Evolutionary conservation across 805 yeast species (phyloP).

Genomic region (Scheffersomyces amazonensis): DNA sequence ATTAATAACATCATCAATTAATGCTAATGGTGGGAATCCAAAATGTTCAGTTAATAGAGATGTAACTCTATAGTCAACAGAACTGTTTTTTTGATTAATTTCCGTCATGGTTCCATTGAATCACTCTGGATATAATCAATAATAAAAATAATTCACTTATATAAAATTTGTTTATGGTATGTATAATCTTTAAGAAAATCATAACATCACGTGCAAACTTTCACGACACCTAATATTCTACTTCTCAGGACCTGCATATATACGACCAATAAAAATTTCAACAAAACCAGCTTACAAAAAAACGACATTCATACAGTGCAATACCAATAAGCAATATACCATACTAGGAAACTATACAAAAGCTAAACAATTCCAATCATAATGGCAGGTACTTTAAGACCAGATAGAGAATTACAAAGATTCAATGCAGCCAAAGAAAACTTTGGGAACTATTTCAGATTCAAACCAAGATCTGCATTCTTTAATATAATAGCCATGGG

Average conservation of each 20-base stretch:
- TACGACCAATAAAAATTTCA: neutral
- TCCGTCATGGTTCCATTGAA: neutral
- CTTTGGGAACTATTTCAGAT: constrained; percentile 40
- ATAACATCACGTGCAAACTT: no score
- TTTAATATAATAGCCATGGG: constrained; percentile 38
- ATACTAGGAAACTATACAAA: neutral
- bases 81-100: neutral
- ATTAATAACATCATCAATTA: constrained; percentile 84
- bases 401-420: constrained; percentile 39
- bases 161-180: no score
- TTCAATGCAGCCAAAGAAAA: constrained; percentile 42
- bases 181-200: no score
- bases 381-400: constrained; percentile 44
- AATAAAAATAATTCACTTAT: no score
- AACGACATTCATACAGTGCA: no score
- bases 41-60: constrained; percentile 76
- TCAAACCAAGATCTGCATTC: constrained; percentile 35
- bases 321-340: neutral
- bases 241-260: neutral
- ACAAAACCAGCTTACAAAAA: no score
- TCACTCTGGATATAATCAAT: no score
- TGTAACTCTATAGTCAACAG: constrained; percentile 26
- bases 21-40: constrained; percentile 77
- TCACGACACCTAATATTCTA: no score
- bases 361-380: neutral